Evolutionary conservation across 73 alveolate genomes (phyloP).

Genomic region (Paramecium sonneborni): DNA sequence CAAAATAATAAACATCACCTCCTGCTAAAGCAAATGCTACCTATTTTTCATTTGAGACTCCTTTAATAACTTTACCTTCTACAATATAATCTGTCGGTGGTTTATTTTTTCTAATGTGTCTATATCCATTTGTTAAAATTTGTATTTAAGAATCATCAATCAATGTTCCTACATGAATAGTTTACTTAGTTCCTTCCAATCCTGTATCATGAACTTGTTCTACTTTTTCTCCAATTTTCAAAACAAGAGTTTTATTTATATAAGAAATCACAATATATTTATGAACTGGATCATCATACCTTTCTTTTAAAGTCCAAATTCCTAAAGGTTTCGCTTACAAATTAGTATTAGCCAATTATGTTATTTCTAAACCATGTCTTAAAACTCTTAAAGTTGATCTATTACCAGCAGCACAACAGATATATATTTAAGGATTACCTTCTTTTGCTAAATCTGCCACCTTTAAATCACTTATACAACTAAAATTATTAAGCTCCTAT

Average conservation of each 20-base stretch:
- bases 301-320: conserved; percentile 93
- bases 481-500: conserved; percentile 74
- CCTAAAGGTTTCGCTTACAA: conserved; percentile 97
- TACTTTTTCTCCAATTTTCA: conserved; percentile 90
- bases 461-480: conserved; percentile 91
- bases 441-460: conserved; percentile 91
- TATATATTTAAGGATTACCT: conserved; percentile 94
- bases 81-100: conserved; percentile 87
- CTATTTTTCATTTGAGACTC: conserved; percentile 89
- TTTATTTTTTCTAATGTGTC: conserved; percentile 85
- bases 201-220: conserved; percentile 79
- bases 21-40: conserved; percentile 96
- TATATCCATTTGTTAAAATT: conserved; percentile 76
- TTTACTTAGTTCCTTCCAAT: conserved; percentile 78
- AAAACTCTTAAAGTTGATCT: conserved; percentile 90
- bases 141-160: conserved; percentile 83
- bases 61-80: conserved; percentile 83
- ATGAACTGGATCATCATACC: conserved; percentile 82
- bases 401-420: conserved; percentile 94
- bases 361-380: conserved; percentile 95
- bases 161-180: conserved; percentile 80
- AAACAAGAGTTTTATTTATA: conserved; percentile 86
- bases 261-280: conserved; percentile 95
- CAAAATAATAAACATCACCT: conserved; percentile 96
- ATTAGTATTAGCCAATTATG: conserved; percentile 89